A percentile compares a stretch with the other conserved stretches of the same genome.
Conservation (phyloP, 257 asterid genomes). For the Solanum virginianum region DNA sequence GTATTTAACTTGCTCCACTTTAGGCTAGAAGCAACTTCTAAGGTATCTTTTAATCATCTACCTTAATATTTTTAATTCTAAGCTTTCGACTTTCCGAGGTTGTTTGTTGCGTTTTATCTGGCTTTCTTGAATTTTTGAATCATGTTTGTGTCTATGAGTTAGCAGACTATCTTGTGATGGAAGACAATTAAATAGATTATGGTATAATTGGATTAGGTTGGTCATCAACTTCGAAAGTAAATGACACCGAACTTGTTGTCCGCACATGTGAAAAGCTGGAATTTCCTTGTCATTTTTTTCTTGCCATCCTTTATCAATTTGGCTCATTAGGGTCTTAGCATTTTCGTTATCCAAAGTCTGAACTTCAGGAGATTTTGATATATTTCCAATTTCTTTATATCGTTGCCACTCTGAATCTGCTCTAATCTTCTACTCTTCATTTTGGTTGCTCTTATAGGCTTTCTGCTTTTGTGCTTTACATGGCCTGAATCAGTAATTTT, state of each 20-base stretch:
- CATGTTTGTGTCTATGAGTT: background rate
- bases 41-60: background rate
- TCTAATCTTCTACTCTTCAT: background rate
- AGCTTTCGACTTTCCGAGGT: background rate
- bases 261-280: background rate
- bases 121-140: background rate
- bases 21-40: background rate
- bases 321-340: background rate
- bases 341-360: background rate
- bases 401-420: background rate
- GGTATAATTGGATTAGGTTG: background rate
- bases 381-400: background rate
- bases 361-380: background rate
- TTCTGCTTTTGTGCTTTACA: background rate
- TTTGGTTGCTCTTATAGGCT: background rate
- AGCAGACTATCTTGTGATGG: background rate
- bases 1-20: background rate
- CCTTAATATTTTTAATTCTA: background rate
- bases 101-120: background rate
- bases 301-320: background rate
- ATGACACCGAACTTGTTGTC: background rate
- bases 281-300: background rate
- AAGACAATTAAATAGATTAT: background rate
- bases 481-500: background rate
- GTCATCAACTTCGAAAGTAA: background rate